Conservation (phyloP, 768 basidiomycete species). For the Trametes villosa region DNA sequence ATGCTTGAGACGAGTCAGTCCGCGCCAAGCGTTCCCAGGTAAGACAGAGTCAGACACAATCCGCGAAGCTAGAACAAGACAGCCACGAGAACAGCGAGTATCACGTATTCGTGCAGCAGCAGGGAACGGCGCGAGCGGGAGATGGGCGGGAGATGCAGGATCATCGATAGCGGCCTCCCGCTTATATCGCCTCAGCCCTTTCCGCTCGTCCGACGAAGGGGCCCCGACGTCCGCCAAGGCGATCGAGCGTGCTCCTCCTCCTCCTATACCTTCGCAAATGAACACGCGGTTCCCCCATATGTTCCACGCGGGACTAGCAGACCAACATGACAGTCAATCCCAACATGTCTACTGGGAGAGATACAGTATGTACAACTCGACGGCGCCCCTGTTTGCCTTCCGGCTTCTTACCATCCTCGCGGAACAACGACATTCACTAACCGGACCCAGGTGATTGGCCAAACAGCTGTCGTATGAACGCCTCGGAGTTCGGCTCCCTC, state of each 20-base stretch:
- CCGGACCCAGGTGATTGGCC: neutral
- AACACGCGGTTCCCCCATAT: no score
- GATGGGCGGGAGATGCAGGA: constrained; percentile 1
- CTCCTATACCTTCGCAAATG: neutral
- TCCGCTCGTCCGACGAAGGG: constrained; percentile 3
- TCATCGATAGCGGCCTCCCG: neutral
- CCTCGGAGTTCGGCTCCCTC: neutral
- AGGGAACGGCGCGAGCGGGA: neutral
- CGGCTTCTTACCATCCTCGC: no score
- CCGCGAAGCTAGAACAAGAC: neutral
- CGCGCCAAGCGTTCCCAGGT: no score
- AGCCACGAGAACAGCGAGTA: neutral
- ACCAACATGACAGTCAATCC: neutral
- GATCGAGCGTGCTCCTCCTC: neutral
- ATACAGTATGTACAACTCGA: no score
- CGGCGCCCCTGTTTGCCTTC: no score
- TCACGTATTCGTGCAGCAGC: neutral
- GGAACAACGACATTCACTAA: no score
- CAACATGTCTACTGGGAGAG: no score
- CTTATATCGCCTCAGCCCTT: neutral
- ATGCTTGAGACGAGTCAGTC: neutral
- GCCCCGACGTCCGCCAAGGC: neutral
- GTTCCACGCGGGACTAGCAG: neutral
- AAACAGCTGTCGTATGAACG: neutral
- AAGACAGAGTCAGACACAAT: neutral